A percentile compares a stretch with the other conserved stretches of the same genome.
Conservation (phyloP, 2,329 filamentous ascomycete genomes). For the Fulvia fulva region DNA sequence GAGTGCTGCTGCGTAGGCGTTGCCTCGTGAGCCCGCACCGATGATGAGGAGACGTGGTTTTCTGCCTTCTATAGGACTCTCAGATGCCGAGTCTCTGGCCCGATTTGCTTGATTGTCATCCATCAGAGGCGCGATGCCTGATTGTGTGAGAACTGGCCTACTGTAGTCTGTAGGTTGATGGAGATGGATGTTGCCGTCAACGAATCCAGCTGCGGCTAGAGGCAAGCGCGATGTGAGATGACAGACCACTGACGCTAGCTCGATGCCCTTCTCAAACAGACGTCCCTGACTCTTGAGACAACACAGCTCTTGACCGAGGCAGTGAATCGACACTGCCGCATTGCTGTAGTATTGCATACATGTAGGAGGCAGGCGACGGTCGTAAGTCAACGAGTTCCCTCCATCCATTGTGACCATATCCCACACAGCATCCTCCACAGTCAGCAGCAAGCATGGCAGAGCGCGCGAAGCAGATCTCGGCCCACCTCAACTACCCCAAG, state of each 20-base stretch:
- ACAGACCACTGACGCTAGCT: neutral
- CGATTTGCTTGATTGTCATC: conserved; percentile 6
- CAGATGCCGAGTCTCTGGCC: neutral
- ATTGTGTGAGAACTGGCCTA: too few species aligned
- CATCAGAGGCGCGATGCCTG: conserved; percentile 19
- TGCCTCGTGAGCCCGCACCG: conserved; percentile 76
- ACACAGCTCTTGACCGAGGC: neutral
- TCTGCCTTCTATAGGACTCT: neutral
- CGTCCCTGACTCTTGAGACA: too few species aligned
- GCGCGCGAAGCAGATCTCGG: conserved; percentile 63
- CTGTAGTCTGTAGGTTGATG: too few species aligned
- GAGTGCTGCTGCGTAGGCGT: conserved; percentile 68
- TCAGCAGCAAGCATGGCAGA: conserved; percentile 25
- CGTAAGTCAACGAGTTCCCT: neutral
- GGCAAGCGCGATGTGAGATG: neutral
- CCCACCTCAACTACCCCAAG: conserved; percentile 76
- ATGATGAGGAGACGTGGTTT: conserved; percentile 66
- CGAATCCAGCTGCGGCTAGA: neutral
- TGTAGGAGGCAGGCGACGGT: neutral
- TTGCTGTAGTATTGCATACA: neutral
- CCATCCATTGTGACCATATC: neutral
- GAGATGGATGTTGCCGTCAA: neutral
- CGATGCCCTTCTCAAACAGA: too few species aligned
- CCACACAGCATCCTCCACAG: neutral
- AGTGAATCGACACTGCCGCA: neutral